These are phyloP conservation scores for Trichaptum fuscoviolaceum DNA, from an alignment of 768 basidiomycete species.

Conservation along the genomic window DNA sequence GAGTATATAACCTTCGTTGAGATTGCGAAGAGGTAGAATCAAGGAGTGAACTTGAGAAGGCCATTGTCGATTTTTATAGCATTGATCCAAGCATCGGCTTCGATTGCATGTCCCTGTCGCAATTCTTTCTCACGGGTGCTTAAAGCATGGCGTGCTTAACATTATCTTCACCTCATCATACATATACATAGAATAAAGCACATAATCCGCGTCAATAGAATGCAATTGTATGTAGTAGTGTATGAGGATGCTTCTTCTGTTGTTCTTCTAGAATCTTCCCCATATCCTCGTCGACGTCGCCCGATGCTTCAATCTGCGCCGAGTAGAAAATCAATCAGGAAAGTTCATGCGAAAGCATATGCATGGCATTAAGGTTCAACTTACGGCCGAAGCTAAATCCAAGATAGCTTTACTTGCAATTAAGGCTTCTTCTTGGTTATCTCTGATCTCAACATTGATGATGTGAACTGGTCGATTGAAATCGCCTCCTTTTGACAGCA, in stretches of 20 bases:
- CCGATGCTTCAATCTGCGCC: constrained; percentile 72
- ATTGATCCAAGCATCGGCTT: constrained; percentile 16
- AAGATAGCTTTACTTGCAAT: constrained; percentile 95
- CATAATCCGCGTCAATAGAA: constrained; percentile 58
- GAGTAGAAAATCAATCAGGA: constrained; percentile 9
- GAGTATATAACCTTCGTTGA: background rate
- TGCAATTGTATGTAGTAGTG: constrained; percentile 83
- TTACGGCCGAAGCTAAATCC: constrained; percentile 82
- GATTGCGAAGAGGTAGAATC: background rate
- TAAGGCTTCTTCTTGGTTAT: constrained; percentile 96
- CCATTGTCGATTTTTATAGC: background rate
- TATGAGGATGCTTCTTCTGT: constrained; percentile 88
- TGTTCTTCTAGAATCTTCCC: constrained; percentile 80
- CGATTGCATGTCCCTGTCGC: constrained; percentile 39
- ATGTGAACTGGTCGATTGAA: constrained; percentile 92
- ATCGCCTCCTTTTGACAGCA: constrained; percentile 84
- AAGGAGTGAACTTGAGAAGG: background rate
- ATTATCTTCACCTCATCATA: background rate
- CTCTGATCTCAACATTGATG: constrained; percentile 97
- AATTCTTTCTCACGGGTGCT: constrained; percentile 55
- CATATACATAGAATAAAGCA: background rate
- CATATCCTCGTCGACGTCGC: constrained; percentile 90
- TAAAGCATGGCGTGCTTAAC: background rate
- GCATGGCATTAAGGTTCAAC: constrained; percentile 25
- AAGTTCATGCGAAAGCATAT: constrained; percentile 3